A percentile compares a stretch with the other conserved stretches of the same genome.
These are phyloP conservation scores for Lolium perenne DNA, from an alignment of 176 grass and related monocot species.

Conservation along the genomic window DNA sequence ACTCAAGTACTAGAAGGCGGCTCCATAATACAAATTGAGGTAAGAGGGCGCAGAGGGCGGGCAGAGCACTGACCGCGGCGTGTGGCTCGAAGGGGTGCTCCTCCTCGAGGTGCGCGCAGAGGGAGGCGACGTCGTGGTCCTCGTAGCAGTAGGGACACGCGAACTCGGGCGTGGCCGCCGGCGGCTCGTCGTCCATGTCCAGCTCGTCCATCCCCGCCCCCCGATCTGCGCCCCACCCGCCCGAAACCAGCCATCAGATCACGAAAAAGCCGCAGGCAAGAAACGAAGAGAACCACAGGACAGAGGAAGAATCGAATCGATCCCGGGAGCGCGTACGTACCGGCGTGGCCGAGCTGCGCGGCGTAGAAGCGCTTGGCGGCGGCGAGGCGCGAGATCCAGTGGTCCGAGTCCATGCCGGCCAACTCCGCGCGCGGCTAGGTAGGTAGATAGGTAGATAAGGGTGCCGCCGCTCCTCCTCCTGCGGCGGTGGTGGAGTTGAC, in stretches of 20 bases:
- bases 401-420: constrained; percentile 76
- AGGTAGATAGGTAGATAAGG: background rate
- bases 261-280: background rate
- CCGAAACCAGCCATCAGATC: background rate
- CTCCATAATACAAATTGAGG: background rate
- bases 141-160: constrained; percentile 98
- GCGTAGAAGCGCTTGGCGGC: constrained; percentile 89
- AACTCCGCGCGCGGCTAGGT: background rate
- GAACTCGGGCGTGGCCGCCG: constrained; percentile 77
- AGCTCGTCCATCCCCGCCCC: constrained; percentile 62
- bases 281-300: background rate
- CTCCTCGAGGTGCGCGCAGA: constrained; percentile 88
- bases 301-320: background rate
- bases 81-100: constrained; percentile 78
- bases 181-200: constrained; percentile 69
- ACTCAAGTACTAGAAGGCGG: background rate
- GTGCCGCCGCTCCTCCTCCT: background rate
- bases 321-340: background rate
- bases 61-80: constrained; percentile 34
- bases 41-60: background rate
- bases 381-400: constrained; percentile 94
- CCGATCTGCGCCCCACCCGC: constrained; percentile 60
- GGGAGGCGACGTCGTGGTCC: constrained; percentile 82
- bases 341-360: constrained; percentile 62
- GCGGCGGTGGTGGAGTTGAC: background rate